phyloP scores from a whole-genome alignment of 225 moss, liverwort and hornwort genomes.

The Physcomitrium patens region DNA sequence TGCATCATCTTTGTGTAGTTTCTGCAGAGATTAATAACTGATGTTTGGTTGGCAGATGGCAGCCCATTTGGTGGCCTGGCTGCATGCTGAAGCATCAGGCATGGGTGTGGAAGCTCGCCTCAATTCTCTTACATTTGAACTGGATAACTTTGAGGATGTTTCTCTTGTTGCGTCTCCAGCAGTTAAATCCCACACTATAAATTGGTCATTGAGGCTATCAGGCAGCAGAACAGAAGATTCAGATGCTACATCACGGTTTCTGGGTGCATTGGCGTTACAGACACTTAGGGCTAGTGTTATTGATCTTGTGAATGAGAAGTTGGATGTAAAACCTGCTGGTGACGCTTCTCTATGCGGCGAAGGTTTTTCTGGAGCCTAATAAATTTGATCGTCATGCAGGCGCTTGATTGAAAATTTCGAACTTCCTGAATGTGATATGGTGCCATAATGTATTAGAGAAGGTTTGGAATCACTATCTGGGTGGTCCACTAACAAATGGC shows the following conservation, averaged over 20 bases:
- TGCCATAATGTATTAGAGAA: not conserved
- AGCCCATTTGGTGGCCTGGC: slow-evolving; percentile 78
- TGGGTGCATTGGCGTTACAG: slow-evolving; percentile 47
- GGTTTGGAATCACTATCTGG: slow-evolving; percentile 16
- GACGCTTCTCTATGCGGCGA: slow-evolving; percentile 41
- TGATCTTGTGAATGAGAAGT: slow-evolving; percentile 57
- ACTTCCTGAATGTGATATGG: not conserved
- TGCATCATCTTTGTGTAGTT: slow-evolving; percentile 13
- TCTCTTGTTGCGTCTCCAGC: slow-evolving; percentile 81
- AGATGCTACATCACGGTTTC: slow-evolving; percentile 37
- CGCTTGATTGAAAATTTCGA: slow-evolving; percentile 27
- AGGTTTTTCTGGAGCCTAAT: slow-evolving; percentile 23
- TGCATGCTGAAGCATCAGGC: slow-evolving; percentile 71
- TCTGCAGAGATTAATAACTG: not conserved
- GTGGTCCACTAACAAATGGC: slow-evolving; percentile 14
- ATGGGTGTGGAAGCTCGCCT: slow-evolving; percentile 80
- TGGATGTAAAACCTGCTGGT: slow-evolving; percentile 44
- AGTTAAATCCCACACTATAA: slow-evolving; percentile 69
- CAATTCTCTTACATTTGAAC: slow-evolving; percentile 78
- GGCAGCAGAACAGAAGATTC: slow-evolving; percentile 57
- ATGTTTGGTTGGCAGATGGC: slow-evolving; percentile 70
- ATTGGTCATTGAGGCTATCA: slow-evolving; percentile 74
- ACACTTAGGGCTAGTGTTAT: slow-evolving; percentile 46
- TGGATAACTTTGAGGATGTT: slow-evolving; percentile 78
- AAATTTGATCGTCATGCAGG: slow-evolving; percentile 24